Percentiles rank a stretch among this genome's conserved stretches.
Conservation (phyloP, 2,329 filamentous ascomycete species). For the Penicillium sclerotigenum region DNA sequence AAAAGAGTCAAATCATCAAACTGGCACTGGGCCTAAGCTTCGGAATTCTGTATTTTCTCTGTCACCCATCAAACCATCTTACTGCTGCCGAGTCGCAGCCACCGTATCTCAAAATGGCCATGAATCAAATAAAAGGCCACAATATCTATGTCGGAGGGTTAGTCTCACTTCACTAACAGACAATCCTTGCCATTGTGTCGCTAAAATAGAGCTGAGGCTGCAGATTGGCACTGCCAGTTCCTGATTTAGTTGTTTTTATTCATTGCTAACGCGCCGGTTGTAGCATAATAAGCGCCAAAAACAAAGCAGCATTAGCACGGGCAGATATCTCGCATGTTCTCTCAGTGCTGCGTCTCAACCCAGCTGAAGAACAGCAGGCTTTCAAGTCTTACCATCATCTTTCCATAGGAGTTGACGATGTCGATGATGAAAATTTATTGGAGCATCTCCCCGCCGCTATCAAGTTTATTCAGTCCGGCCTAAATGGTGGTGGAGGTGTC, state of each 20-base stretch:
- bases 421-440: constrained; percentile 82
- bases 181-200: not conserved
- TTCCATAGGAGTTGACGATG: constrained; percentile 82
- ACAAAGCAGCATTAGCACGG: constrained; percentile 65
- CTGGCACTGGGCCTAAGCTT: not conserved
- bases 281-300: constrained; percentile 76
- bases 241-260: not conserved
- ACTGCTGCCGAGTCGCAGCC: not conserved
- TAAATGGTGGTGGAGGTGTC: constrained; percentile 60
- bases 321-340: constrained; percentile 84
- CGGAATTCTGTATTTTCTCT: not conserved
- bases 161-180: constrained; percentile 18
- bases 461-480: constrained; percentile 75
- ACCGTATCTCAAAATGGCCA: constrained; percentile 29
- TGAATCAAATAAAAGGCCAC: constrained; percentile 67
- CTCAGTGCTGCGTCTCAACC: constrained; percentile 69
- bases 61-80: not conserved
- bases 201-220: not conserved
- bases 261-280: constrained; percentile 11
- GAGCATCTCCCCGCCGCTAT: constrained; percentile 75
- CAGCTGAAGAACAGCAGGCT: constrained; percentile 52
- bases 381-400: constrained; percentile 68
- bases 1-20: constrained; percentile 6
- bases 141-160: constrained; percentile 79
- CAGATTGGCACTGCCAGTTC: not conserved